Conservation (phyloP, 768 basidiomycete genomes). For the Phanerochaete carnosa region DNA sequence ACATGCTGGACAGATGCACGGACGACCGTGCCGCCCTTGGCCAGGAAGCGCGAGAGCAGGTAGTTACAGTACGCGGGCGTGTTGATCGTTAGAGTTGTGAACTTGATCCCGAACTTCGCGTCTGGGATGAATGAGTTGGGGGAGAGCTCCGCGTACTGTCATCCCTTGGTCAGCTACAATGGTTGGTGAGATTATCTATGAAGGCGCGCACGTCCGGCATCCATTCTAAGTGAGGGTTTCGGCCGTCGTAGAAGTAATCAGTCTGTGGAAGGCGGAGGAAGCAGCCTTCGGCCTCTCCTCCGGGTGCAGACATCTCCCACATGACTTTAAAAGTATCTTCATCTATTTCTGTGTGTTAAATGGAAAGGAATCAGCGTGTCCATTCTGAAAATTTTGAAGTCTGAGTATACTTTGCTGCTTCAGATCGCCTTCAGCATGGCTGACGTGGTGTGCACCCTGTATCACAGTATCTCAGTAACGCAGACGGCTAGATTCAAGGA, state of each 20-base stretch:
- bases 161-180: constrained; percentile 14
- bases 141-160: constrained; percentile 38
- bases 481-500: neutral
- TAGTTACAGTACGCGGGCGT: constrained; percentile 60
- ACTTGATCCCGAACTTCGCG: constrained; percentile 49
- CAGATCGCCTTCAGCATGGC: constrained; percentile 46
- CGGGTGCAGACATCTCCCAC: constrained; percentile 68
- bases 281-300: constrained; percentile 50
- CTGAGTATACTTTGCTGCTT: constrained; percentile 47
- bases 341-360: constrained; percentile 50
- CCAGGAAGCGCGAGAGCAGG: constrained; percentile 55
- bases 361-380: neutral
- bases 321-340: constrained; percentile 70
- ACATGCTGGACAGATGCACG: constrained; percentile 67
- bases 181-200: neutral
- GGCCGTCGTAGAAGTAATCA: constrained; percentile 47
- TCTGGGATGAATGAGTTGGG: constrained; percentile 38
- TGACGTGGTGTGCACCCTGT: constrained; percentile 82
- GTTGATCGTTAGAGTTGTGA: constrained; percentile 70
- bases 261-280: constrained; percentile 65
- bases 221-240: constrained; percentile 31
- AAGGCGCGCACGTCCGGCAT: constrained; percentile 29
- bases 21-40: constrained; percentile 57
- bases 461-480: neutral
- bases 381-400: neutral